Percentiles rank a stretch among this genome's conserved stretches.
phyloP scores from a whole-genome alignment of 2,329 filamentous ascomycete species.

The Graphilbum sp. region DNA sequence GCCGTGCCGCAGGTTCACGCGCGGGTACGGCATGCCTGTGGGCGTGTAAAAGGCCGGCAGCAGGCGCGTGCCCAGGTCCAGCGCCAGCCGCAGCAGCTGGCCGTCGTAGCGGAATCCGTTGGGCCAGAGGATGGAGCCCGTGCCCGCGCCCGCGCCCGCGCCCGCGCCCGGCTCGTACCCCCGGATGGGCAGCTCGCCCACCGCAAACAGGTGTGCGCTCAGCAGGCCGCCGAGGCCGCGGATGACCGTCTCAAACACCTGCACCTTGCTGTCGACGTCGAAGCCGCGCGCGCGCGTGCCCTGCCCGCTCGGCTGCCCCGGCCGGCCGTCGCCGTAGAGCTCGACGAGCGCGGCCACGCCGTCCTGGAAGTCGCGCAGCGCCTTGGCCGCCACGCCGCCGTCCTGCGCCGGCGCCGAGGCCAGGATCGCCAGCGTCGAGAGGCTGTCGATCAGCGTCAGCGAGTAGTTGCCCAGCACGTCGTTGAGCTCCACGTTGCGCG shows the following conservation, averaged over 20 bases:
- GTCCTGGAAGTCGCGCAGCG: slow-evolving; percentile 60
- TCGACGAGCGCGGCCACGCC: slow-evolving; percentile 61
- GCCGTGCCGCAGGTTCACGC: slow-evolving; percentile 79
- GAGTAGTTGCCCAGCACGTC: slow-evolving; percentile 97
- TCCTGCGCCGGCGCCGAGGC: slow-evolving; percentile 53
- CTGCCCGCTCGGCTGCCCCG: slow-evolving; percentile 43
- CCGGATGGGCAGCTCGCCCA: slow-evolving; percentile 74
- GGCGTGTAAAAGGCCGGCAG: slow-evolving; percentile 83
- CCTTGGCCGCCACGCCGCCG: slow-evolving; percentile 37
- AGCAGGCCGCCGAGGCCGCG: slow-evolving; percentile 78
- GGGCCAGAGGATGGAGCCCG: slow-evolving; percentile 47
- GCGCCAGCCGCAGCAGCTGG: slow-evolving; percentile 74
- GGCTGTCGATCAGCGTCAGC: slow-evolving; percentile 82
- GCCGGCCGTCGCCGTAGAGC: slow-evolving; percentile 73
- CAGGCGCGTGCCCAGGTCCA: slow-evolving; percentile 69
- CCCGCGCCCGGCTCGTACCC: slow-evolving; percentile 38
- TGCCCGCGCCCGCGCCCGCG: not conserved
- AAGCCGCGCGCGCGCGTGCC: slow-evolving; percentile 68
- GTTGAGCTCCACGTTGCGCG: slow-evolving; percentile 71
- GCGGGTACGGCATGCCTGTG: slow-evolving; percentile 85
- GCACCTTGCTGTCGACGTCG: slow-evolving; percentile 92
- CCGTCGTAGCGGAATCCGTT: slow-evolving; percentile 74
- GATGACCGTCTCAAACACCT: slow-evolving; percentile 97
- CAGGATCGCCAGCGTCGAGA: slow-evolving; percentile 85
- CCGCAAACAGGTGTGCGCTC: slow-evolving; percentile 84